Evolutionary conservation across 2,329 filamentous ascomycete genomes (phyloP).

Genomic region (Ophiostoma pallidulum): DNA sequence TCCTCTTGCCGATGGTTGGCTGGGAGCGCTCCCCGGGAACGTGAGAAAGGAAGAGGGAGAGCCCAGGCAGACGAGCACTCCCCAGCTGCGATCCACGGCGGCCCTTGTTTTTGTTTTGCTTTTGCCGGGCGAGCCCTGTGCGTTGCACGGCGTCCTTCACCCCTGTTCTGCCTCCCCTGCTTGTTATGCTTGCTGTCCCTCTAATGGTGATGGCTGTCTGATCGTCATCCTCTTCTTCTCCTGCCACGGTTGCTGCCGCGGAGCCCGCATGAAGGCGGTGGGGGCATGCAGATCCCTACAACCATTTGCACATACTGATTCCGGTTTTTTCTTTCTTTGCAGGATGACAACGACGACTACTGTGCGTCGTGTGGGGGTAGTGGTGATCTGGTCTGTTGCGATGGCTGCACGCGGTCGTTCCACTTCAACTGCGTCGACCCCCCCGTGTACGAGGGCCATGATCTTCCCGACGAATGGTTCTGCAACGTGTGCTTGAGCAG

Average conservation of each 20-base stretch:
- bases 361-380: conserved; percentile 79
- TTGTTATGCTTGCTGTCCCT: not conserved
- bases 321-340: conserved; percentile 13
- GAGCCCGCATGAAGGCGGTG: not conserved
- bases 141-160: not conserved
- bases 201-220: conserved; percentile 3
- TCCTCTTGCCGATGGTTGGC: conserved; percentile 7
- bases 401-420: conserved; percentile 82
- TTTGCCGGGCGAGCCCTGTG: conserved; percentile 2
- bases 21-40: not conserved
- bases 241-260: not conserved
- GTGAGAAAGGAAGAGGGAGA: not conserved
- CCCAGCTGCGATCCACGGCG: not conserved
- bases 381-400: conserved; percentile 84
- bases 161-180: not conserved
- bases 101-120: conserved; percentile 3
- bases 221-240: conserved; percentile 5
- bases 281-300: not conserved
- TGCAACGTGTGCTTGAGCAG: conserved; percentile 61
- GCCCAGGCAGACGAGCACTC: not conserved
- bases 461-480: conserved; percentile 69
- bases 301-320: not conserved
- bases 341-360: conserved; percentile 78
- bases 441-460: conserved; percentile 53
- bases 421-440: conserved; percentile 86